Percentiles rank a stretch among this genome's conserved stretches.
These are phyloP conservation scores for Claviceps sp. DNA, from an alignment of 2,329 filamentous ascomycete species.

Conservation along the genomic window DNA sequence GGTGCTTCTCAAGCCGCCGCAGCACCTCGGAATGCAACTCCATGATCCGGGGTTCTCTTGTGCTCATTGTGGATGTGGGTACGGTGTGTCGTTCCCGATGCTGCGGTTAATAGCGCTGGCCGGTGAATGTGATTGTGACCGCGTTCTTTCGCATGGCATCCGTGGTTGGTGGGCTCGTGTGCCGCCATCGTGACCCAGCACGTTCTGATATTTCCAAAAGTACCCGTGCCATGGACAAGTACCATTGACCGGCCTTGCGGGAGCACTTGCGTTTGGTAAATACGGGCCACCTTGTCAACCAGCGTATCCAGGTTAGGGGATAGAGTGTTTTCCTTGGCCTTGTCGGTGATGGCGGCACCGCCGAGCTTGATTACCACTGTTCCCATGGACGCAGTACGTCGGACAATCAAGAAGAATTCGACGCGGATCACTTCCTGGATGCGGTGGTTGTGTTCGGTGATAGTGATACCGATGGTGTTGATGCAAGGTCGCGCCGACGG, in stretches of 20 bases:
- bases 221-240: conserved; percentile 1
- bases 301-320: neutral
- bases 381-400: neutral
- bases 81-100: neutral
- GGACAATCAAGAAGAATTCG: no score
- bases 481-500: no score
- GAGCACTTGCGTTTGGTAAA: neutral
- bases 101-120: neutral
- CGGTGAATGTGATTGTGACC: neutral
- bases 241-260: neutral
- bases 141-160: neutral
- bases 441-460: no score
- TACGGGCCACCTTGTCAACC: neutral
- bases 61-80: conserved; percentile 1
- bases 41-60: neutral
- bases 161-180: neutral
- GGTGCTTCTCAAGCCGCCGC: neutral
- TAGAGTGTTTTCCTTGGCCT: neutral
- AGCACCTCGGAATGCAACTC: conserved; percentile 1
- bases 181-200: neutral
- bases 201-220: conserved; percentile 2
- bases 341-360: conserved; percentile 4
- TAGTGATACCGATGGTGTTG: no score
- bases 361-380: conserved; percentile 1
- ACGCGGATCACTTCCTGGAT: neutral